Conservation (phyloP, 2,329 filamentous ascomycete genomes). For the Magnaporthales sp. region DNA sequence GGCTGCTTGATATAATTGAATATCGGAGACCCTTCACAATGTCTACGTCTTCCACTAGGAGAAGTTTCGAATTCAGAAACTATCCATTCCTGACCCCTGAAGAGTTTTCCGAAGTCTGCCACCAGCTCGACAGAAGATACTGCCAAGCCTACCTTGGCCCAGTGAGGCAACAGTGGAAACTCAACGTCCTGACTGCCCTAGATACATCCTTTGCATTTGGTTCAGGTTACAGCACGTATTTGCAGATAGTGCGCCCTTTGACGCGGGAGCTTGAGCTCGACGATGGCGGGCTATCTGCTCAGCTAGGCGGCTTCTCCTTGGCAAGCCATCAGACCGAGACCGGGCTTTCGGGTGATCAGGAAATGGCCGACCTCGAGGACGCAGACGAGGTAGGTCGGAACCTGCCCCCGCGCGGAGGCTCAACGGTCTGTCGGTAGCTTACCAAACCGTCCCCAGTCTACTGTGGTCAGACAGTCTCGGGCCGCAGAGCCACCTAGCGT, state of each 20-base stretch:
- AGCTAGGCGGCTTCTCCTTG: conserved; percentile 38
- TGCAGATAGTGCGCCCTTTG: conserved; percentile 48
- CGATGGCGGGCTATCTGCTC: conserved; percentile 35
- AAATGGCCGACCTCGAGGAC: conserved; percentile 42
- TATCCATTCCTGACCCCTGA: conserved; percentile 54
- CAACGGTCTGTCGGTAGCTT: not conserved
- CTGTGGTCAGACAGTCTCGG: conserved; percentile 22
- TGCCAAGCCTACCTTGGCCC: conserved; percentile 48
- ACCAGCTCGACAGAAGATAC: conserved; percentile 51
- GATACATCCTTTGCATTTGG: conserved; percentile 31
- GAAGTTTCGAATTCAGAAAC: conserved; percentile 30
- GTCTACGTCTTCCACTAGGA: not conserved
- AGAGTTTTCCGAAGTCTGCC: conserved; percentile 59
- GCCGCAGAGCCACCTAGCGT: conserved; percentile 36
- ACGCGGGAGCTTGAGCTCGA: conserved; percentile 29
- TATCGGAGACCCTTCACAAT: not conserved
- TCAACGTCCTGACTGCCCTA: conserved; percentile 42
- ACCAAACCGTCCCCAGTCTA: conserved; percentile 25
- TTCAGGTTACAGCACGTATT: conserved; percentile 39
- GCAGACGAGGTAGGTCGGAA: conserved; percentile 35
- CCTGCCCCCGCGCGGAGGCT: not conserved
- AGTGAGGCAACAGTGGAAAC: conserved; percentile 43
- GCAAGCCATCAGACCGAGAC: conserved; percentile 9
- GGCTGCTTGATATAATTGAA: not conserved
- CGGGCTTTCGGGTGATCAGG: conserved; percentile 26